Percentiles rank a stretch among this genome's conserved stretches.
phyloP scores from a whole-genome alignment of 208 protist species.

The Naegleria lovaniensis region DNA sequence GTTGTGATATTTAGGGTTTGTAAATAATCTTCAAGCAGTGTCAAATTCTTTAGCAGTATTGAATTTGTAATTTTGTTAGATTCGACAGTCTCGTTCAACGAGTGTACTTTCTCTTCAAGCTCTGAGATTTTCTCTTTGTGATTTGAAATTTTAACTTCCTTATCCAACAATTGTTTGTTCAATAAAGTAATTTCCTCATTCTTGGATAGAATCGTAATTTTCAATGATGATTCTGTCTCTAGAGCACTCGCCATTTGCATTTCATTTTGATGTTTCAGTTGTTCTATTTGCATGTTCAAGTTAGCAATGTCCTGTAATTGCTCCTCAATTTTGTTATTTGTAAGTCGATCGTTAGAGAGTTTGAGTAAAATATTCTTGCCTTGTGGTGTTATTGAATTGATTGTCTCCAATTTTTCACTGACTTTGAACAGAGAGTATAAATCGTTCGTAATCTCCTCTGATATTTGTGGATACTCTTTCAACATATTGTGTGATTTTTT shows the following conservation, averaged over 20 bases:
- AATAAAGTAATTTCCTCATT: background rate
- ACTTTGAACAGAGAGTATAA: background rate
- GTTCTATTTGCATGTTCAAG: background rate
- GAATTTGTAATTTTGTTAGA: background rate
- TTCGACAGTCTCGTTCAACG: background rate
- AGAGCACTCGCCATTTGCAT: background rate
- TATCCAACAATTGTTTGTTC: background rate
- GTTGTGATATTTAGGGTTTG: background rate
- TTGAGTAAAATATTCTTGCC: background rate
- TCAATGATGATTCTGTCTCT: no score
- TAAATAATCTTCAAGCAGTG: background rate
- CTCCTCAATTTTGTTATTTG: background rate
- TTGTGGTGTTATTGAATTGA: background rate
- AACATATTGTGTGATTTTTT: background rate
- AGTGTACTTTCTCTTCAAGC: background rate
- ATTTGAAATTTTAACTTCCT: background rate
- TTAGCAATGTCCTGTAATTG: background rate
- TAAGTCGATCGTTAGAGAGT: background rate
- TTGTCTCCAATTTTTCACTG: background rate
- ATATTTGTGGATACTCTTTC: background rate
- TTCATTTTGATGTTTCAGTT: background rate
- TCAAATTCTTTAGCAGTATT: background rate
- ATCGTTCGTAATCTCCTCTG: background rate
- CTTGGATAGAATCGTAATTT: no score
- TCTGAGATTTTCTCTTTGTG: background rate